Conservation (phyloP, 495 filamentous ascomycete species). For the Extremus antarcticus region DNA sequence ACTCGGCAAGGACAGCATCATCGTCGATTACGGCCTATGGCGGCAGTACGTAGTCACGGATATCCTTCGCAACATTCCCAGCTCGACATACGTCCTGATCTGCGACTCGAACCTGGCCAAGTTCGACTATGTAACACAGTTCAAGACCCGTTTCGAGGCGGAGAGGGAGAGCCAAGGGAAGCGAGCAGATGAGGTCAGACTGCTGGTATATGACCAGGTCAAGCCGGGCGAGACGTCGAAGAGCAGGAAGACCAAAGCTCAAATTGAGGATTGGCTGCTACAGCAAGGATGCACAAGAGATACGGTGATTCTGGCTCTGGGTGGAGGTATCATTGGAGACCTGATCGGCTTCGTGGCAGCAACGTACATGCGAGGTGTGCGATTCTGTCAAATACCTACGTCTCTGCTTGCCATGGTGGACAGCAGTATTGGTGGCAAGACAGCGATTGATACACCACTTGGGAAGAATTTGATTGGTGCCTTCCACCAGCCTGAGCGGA, state of each 20-base stretch:
- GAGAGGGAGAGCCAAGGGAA: slow-evolving; percentile 9
- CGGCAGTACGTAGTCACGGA: slow-evolving; percentile 69
- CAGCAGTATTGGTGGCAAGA: slow-evolving; percentile 96
- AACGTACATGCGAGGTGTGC: slow-evolving; percentile 95
- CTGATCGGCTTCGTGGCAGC: slow-evolving; percentile 94
- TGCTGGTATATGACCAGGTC: slow-evolving; percentile 69
- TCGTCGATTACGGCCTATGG: slow-evolving; percentile 90
- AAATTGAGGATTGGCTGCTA: slow-evolving; percentile 97
- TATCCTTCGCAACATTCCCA: slow-evolving; percentile 61
- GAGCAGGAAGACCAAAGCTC: slow-evolving; percentile 79
- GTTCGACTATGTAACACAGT: slow-evolving; percentile 60
- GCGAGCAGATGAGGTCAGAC: slow-evolving; percentile 40
- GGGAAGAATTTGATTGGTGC: slow-evolving; percentile 95
- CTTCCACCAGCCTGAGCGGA: slow-evolving; percentile 89
- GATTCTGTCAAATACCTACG: slow-evolving; percentile 92
- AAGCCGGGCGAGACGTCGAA: slow-evolving; percentile 91
- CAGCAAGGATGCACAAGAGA: slow-evolving; percentile 84
- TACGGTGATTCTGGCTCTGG: slow-evolving; percentile 86
- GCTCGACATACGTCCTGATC: slow-evolving; percentile 89
- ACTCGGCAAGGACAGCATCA: slow-evolving; percentile 63
- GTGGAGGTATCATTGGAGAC: slow-evolving; percentile 96
- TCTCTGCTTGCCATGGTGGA: slow-evolving; percentile 96
- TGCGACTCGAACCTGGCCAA: slow-evolving; percentile 87
- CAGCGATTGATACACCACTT: slow-evolving; percentile 91
- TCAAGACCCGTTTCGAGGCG: slow-evolving; percentile 58